phyloP scores from a whole-genome alignment of 1,139 yeast species.

The Chernovozyma aurita region DNA sequence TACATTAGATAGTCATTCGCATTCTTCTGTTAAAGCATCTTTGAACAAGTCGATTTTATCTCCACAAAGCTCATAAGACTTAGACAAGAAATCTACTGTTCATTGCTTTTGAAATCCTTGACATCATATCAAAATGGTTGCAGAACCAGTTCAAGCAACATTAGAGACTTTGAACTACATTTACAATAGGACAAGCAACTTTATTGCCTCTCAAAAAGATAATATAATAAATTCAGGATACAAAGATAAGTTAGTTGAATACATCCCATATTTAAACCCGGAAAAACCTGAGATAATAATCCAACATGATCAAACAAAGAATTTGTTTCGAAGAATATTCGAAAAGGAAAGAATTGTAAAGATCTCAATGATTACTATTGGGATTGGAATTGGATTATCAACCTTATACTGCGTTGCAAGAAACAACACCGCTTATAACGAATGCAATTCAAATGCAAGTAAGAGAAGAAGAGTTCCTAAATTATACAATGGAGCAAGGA shows the following conservation, averaged over 20 bases:
- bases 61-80: no score
- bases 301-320: not conserved
- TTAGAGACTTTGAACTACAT: slow-evolving; percentile 24
- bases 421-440: not conserved
- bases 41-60: no score
- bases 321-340: not conserved
- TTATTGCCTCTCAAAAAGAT: slow-evolving; percentile 23
- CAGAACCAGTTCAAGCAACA: slow-evolving; percentile 45
- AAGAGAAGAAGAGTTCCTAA: slow-evolving; percentile 54
- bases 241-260: slow-evolving; percentile 13
- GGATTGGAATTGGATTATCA: slow-evolving; percentile 27
- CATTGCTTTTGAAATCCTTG: no score
- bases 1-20: no score
- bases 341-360: not conserved
- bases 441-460: not conserved
- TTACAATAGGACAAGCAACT: slow-evolving; percentile 21
- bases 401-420: slow-evolving; percentile 7
- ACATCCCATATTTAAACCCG: not conserved
- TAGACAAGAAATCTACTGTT: no score
- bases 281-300: not conserved
- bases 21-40: no score
- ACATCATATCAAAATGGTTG: no score
- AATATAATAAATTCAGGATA: slow-evolving; percentile 17
- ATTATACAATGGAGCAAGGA: slow-evolving; percentile 65
- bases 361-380: not conserved